Percentiles rank a stretch among this genome's conserved stretches.
These are phyloP conservation scores for Rhizopus delemar DNA, from an alignment of 371 early-diverging fungal species.

Conservation along the genomic window DNA sequence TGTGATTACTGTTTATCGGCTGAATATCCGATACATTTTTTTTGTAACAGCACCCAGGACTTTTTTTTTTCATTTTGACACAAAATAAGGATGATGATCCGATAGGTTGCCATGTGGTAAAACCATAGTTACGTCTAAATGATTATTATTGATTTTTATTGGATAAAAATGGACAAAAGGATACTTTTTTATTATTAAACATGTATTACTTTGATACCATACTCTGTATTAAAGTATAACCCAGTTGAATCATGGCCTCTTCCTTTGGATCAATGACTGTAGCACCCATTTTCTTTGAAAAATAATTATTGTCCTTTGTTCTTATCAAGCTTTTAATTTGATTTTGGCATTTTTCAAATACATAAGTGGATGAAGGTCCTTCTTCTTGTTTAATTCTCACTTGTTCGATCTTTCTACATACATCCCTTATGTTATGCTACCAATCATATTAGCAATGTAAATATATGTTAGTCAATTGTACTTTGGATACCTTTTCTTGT, in stretches of 20 bases:
- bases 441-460: background rate
- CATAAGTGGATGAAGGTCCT: constrained; percentile 17
- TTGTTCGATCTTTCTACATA: constrained; percentile 34
- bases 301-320: constrained; percentile 16
- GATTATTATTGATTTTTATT: too few relatives aligned
- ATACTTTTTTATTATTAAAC: too few relatives aligned
- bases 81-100: too few relatives aligned
- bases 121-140: too few relatives aligned
- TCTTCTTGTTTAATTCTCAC: constrained; percentile 22
- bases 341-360: constrained; percentile 32
- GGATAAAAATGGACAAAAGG: too few relatives aligned
- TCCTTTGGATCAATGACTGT: constrained; percentile 23
- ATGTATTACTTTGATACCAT: background rate
- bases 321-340: constrained; percentile 31
- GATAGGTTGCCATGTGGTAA: too few relatives aligned
- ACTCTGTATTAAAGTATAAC: constrained; percentile 27
- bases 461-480: constrained; percentile 1
- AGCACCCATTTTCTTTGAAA: constrained; percentile 28
- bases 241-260: constrained; percentile 37
- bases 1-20: too few relatives aligned
- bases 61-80: too few relatives aligned
- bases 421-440: constrained; percentile 16
- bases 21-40: too few relatives aligned
- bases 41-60: too few relatives aligned
- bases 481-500: background rate